Evolutionary conservation across 202 grass and related monocot genomes (phyloP), one percentile per base, ranked within the genome.

Genomic region (Zoysia matrella): DNA sequence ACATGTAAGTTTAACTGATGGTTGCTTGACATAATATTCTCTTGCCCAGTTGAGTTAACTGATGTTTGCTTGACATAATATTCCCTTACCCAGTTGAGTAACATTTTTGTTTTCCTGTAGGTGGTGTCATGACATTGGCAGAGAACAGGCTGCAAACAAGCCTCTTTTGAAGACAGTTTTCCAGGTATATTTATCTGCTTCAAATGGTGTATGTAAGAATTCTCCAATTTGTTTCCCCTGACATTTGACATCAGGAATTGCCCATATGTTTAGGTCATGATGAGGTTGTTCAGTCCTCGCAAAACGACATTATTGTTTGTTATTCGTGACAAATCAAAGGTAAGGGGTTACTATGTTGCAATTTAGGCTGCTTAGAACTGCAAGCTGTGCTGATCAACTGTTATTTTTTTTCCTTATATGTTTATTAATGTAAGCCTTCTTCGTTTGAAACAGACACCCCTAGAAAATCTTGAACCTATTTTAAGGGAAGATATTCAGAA

Each of bases 51-150:
- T 22, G 22, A 22, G 22, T 22, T 54, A 47, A 75, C 43, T 45
- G 11, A 63, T 68, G 71, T 47, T 60, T 67, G 43, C 62, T 67
- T 41, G 66, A 60, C 47, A 36, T 80, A 66, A 72, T 65, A 69
- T 68, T 76, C 41, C 14, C 36, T 79, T 77, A 52, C 49, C 11
- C 50, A 55, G 30, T 47, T 80, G 44, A 76, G 42, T 39, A 61
- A 75, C 65, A 9, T 6, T 76, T 84, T 82, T 76, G 4, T 83
- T 88, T 72, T 82, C 51, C 69, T 82, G 68, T 90, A 98, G 95
- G 95, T 98, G 95, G 95, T 98, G 95, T 22, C 95, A 98, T 88
- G 95, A 98, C 73, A 98, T 98, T 87, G 92, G 95, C 30, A 90
- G 90, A 90, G 92, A 98, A 83, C 92, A 95, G 84, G 95, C 92